Conservation (phyloP, 495 filamentous ascomycete species). For the Hyaloscypha hepaticicola region DNA sequence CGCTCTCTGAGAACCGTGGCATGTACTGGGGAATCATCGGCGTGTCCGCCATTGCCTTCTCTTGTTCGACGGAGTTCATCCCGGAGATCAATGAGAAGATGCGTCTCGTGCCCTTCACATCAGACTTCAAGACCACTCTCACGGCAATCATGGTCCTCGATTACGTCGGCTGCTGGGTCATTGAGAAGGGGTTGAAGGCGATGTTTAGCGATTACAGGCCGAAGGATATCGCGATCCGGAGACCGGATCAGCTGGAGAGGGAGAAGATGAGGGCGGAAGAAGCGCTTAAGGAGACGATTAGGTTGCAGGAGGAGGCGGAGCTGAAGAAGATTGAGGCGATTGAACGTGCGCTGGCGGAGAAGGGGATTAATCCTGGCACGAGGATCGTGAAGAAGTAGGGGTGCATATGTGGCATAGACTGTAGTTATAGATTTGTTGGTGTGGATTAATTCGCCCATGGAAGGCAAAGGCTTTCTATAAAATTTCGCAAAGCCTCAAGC, state of each 20-base stretch:
- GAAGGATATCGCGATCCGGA: conserved; percentile 86
- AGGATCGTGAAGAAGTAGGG: not conserved
- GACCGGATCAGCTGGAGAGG: conserved; percentile 81
- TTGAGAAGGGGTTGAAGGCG: conserved; percentile 84
- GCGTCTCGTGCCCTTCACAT: conserved; percentile 87
- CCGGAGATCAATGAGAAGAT: conserved; percentile 95
- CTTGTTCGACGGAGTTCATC: conserved; percentile 93
- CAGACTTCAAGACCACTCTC: conserved; percentile 85
- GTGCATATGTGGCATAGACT: conserved; percentile 13
- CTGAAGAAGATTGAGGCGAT: conserved; percentile 48
- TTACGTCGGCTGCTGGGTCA: conserved; percentile 82
- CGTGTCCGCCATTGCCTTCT: conserved; percentile 87
- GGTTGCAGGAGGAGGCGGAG: conserved; percentile 36
- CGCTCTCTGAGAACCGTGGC: conserved; percentile 84
- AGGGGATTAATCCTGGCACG: not conserved
- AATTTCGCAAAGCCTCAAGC: too few relatives aligned
- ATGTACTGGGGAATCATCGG: conserved; percentile 97
- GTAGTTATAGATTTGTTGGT: conserved; percentile 9
- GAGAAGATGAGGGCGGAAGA: conserved; percentile 63
- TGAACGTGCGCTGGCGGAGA: conserved; percentile 41
- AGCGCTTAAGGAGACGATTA: conserved; percentile 23
- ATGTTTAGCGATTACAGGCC: conserved; percentile 90
- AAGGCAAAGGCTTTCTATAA: too few relatives aligned
- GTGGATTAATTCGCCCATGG: too few relatives aligned
- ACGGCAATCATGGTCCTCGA: conserved; percentile 85